A percentile compares a stretch with the other conserved stretches of the same genome.
Conservation (phyloP, 495 filamentous ascomycete species). For the Penicillium angulare region DNA sequence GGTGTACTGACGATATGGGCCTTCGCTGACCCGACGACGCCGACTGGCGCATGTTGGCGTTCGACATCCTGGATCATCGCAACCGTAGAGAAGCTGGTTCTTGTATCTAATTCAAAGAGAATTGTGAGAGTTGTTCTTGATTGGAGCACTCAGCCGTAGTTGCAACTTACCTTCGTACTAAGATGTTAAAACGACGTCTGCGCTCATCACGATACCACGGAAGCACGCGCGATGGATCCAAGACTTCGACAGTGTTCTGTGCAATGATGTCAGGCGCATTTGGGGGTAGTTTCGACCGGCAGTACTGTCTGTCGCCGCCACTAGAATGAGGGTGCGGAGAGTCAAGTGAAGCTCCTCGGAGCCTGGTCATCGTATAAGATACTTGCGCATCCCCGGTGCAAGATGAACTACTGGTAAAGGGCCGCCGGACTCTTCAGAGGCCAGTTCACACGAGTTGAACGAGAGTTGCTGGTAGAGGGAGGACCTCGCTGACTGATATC, state of each 20-base stretch:
- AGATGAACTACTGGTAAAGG: background rate
- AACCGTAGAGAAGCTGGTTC: conserved; percentile 80
- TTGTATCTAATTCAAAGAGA: conserved; percentile 59
- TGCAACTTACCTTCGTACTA: conserved; percentile 49
- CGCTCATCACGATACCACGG: conserved; percentile 51
- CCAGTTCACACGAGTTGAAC: background rate
- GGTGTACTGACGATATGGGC: conserved; percentile 71
- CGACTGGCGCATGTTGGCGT: conserved; percentile 80
- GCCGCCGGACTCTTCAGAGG: background rate
- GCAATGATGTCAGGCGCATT: conserved; percentile 48
- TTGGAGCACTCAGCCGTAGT: conserved; percentile 1
- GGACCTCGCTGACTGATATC: conserved; percentile 6
- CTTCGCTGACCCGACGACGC: conserved; percentile 62
- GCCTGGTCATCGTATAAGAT: conserved; percentile 42
- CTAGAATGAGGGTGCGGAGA: conserved; percentile 29
- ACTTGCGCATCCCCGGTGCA: conserved; percentile 27
- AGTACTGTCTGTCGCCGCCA: conserved; percentile 27
- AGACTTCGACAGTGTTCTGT: conserved; percentile 50
- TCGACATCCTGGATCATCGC: conserved; percentile 63
- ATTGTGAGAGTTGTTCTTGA: background rate
- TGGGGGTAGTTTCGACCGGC: conserved; percentile 45
- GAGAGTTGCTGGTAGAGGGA: background rate
- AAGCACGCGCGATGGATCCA: conserved; percentile 44
- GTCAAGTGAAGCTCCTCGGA: conserved; percentile 46
- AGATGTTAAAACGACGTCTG: conserved; percentile 48